Conservation (phyloP, 345 rosid species). For the Lepidium sativum region DNA sequence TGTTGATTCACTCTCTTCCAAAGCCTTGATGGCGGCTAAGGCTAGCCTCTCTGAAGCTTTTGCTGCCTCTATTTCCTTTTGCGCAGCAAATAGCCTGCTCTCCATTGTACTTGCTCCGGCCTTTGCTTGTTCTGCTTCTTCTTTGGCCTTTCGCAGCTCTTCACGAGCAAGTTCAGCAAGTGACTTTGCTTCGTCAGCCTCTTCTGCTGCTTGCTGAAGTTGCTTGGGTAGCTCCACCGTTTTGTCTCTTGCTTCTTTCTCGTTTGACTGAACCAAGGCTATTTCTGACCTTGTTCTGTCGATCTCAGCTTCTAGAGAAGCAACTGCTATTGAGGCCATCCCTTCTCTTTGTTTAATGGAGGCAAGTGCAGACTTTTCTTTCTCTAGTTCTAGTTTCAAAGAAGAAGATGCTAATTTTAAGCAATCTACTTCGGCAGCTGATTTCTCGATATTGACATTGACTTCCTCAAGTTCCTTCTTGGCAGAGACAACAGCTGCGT, state of each 20-base stretch:
- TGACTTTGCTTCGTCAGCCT: slow-evolving; percentile 70
- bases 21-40: slow-evolving; percentile 67
- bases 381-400: slow-evolving; percentile 56
- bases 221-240: slow-evolving; percentile 63
- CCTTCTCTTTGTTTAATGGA: slow-evolving; percentile 77
- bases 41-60: slow-evolving; percentile 81
- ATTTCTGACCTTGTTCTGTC: slow-evolving; percentile 54
- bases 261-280: slow-evolving; percentile 49
- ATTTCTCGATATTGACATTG: slow-evolving; percentile 60
- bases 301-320: slow-evolving; percentile 71
- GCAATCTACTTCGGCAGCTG: slow-evolving; percentile 54
- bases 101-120: slow-evolving; percentile 66
- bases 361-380: slow-evolving; percentile 53
- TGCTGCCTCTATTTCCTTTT: slow-evolving; percentile 83
- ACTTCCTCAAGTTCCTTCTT: slow-evolving; percentile 81
- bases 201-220: slow-evolving; percentile 64
- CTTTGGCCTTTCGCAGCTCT: slow-evolving; percentile 66
- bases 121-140: slow-evolving; percentile 73
- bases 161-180: slow-evolving; percentile 57
- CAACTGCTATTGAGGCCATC: slow-evolving; percentile 68
- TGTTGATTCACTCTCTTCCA: slow-evolving; percentile 69
- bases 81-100: slow-evolving; percentile 63
- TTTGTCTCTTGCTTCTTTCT: slow-evolving; percentile 60
- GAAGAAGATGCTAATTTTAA: slow-evolving; percentile 61
- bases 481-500: slow-evolving; percentile 51